phyloP scores from a whole-genome alignment of 495 filamentous ascomycete species.

The Chaetomium tenue region DNA sequence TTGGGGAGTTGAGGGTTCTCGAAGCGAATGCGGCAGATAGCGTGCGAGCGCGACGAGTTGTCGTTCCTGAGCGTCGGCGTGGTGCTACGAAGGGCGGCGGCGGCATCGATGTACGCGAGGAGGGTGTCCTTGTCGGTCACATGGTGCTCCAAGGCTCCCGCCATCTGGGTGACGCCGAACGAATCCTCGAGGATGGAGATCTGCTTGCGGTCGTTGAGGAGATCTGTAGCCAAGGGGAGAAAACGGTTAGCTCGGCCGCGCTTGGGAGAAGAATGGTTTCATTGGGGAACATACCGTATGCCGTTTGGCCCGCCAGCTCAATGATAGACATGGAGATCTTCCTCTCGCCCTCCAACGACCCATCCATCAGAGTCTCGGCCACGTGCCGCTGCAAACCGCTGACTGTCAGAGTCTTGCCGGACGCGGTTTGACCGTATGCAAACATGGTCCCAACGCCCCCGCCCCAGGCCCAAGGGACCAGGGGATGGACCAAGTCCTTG shows the following conservation, averaged over 20 bases:
- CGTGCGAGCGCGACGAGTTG: conserved; percentile 49
- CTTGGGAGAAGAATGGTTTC: neutral
- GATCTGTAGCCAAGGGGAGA: conserved; percentile 16
- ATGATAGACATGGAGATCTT: conserved; percentile 28
- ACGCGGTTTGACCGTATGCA: conserved; percentile 50
- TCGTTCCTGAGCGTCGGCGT: conserved; percentile 43
- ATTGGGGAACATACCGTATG: conserved; percentile 5
- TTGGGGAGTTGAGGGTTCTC: conserved; percentile 29
- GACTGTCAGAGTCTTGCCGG: conserved; percentile 50
- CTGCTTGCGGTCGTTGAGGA: conserved; percentile 30
- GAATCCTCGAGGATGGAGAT: conserved; percentile 34
- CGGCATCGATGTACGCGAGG: conserved; percentile 24
- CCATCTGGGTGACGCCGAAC: conserved; percentile 29
- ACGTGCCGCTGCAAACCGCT: conserved; percentile 28
- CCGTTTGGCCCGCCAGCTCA: conserved; percentile 28
- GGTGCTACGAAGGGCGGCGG: conserved; percentile 25
- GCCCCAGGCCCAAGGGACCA: conserved; percentile 32
- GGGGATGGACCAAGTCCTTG: conserved; percentile 20
- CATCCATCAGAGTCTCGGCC: conserved; percentile 27
- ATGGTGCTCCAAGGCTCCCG: conserved; percentile 25
- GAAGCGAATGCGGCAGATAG: conserved; percentile 48
- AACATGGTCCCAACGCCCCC: conserved; percentile 39
- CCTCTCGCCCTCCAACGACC: conserved; percentile 25
- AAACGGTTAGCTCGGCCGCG: neutral
- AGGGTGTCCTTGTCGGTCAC: conserved; percentile 23